phyloP scores from a whole-genome alignment of 331 rosid species.

The Acacia pycnantha region DNA sequence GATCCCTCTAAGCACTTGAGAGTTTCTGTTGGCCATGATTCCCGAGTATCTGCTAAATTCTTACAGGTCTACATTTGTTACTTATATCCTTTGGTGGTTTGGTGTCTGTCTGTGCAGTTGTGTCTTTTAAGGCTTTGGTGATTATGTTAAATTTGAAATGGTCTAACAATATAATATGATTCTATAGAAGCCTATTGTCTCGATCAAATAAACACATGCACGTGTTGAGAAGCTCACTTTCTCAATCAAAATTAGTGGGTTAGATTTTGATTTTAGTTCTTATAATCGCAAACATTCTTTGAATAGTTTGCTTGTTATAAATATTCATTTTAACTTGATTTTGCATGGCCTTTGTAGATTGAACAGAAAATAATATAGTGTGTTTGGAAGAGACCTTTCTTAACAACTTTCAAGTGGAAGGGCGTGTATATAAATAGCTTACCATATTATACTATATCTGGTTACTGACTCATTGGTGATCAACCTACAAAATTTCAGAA shows the following conservation, averaged over 20 bases:
- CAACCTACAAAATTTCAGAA: constrained; percentile 54
- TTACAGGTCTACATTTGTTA: constrained; percentile 63
- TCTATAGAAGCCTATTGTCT: constrained; percentile 9
- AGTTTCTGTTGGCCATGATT: constrained; percentile 89
- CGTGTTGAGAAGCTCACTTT: background rate
- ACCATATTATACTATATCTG: constrained; percentile 10
- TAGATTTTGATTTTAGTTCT: constrained; percentile 14
- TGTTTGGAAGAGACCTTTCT: constrained; percentile 14
- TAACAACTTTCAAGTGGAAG: constrained; percentile 13
- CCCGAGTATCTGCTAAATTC: constrained; percentile 75
- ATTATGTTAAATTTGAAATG: constrained; percentile 6
- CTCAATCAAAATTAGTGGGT: constrained; percentile 14
- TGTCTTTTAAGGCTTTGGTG: background rate
- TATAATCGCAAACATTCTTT: background rate
- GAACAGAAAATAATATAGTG: constrained; percentile 13
- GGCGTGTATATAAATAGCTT: constrained; percentile 4
- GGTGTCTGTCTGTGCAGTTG: background rate
- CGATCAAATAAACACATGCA: background rate
- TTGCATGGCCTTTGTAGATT: background rate
- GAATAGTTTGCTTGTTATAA: constrained; percentile 7
- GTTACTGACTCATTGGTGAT: constrained; percentile 28
- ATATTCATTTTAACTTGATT: constrained; percentile 16
- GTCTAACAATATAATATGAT: constrained; percentile 1
- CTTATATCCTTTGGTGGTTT: constrained; percentile 17
- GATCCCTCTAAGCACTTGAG: constrained; percentile 53